Conservation (phyloP, 768 basidiomycete species). For the Phylloporus arenicola region DNA sequence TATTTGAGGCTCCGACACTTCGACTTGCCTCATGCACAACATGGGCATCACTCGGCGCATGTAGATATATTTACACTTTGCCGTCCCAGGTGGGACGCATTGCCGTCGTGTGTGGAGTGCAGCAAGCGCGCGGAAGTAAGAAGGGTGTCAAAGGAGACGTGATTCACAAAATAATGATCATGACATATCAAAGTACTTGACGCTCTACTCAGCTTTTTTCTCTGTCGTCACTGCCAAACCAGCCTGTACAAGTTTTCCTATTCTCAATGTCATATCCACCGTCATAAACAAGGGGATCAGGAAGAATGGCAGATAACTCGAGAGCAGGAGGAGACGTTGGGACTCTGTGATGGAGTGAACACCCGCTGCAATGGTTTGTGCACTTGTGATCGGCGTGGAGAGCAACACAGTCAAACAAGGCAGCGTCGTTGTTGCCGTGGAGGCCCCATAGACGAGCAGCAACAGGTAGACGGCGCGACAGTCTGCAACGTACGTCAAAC, state of each 20-base stretch:
- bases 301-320: conserved; percentile 73
- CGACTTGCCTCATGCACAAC: too few relatives aligned
- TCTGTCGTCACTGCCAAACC: conserved; percentile 15
- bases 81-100: neutral
- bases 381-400: conserved; percentile 42
- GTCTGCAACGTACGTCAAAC: conserved; percentile 31
- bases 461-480: conserved; percentile 53
- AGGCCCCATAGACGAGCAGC: conserved; percentile 69
- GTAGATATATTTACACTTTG: too few relatives aligned
- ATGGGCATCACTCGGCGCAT: too few relatives aligned
- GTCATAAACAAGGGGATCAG: conserved; percentile 66
- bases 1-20: too few relatives aligned
- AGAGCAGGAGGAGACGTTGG: conserved; percentile 56
- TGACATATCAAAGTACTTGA: neutral
- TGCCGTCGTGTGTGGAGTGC: neutral
- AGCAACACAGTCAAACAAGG: conserved; percentile 63
- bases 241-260: conserved; percentile 29
- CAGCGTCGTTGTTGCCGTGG: conserved; percentile 71
- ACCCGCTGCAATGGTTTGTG: conserved; percentile 25
- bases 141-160: neutral
- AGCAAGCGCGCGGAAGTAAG: too few relatives aligned
- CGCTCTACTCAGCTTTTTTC: conserved; percentile 16
- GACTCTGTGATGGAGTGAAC: conserved; percentile 39
- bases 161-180: neutral
- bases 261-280: conserved; percentile 58